These are phyloP conservation scores for Sporothrix sp. DNA, from an alignment of 2,329 filamentous ascomycete species.

Conservation along the genomic window DNA sequence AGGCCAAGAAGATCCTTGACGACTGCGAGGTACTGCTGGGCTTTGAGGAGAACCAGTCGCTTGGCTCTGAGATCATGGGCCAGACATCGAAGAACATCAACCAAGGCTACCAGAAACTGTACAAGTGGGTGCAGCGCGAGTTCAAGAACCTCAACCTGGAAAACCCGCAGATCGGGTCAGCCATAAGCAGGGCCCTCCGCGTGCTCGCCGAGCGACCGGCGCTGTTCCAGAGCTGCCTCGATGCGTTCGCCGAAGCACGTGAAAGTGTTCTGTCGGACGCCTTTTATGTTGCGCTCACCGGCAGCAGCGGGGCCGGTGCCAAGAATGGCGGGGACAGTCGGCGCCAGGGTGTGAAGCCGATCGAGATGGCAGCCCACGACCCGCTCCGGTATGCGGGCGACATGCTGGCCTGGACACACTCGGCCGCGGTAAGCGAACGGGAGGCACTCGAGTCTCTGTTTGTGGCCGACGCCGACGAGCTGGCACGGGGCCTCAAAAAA, in stretches of 20 bases:
- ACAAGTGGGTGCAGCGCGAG: conserved; percentile 88
- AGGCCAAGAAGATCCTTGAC: conserved; percentile 76
- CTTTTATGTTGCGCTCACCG: conserved; percentile 82
- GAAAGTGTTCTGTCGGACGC: conserved; percentile 80
- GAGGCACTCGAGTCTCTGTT: conserved; percentile 90
- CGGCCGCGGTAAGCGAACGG: conserved; percentile 83
- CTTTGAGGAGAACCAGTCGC: conserved; percentile 79
- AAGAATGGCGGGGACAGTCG: conserved; percentile 21
- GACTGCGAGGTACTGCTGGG: conserved; percentile 86
- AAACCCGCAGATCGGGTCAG: conserved; percentile 80
- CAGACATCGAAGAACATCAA: conserved; percentile 80
- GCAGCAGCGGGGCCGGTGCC: conserved; percentile 44
- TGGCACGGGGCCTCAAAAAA: conserved; percentile 70
- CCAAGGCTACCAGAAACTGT: conserved; percentile 86
- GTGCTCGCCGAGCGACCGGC: conserved; percentile 83
- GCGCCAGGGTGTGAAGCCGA: conserved; percentile 67
- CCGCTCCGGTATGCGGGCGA: conserved; percentile 86
- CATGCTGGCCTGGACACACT: conserved; percentile 96
- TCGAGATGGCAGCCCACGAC: conserved; percentile 89
- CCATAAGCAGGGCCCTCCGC: conserved; percentile 72
- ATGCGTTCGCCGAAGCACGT: conserved; percentile 84
- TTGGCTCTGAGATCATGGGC: conserved; percentile 87
- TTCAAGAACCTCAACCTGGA: conserved; percentile 90
- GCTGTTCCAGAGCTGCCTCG: conserved; percentile 85
- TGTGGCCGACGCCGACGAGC: conserved; percentile 79